phyloP scores from a whole-genome alignment of 202 grass and related monocot genomes.

The Zizania palustris region DNA sequence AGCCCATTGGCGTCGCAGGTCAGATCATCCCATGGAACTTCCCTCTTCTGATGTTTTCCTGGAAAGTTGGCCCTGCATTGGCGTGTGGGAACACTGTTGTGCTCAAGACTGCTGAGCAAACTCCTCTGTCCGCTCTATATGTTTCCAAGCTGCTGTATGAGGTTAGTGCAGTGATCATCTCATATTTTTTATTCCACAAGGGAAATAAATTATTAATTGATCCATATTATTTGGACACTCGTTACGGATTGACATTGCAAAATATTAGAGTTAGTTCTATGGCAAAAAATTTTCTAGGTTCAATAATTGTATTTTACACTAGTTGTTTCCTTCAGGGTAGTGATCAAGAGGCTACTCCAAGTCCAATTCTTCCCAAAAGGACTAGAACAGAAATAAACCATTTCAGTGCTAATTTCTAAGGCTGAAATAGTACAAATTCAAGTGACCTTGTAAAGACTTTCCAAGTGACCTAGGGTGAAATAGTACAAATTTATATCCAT shows the following conservation, averaged over 20 bases:
- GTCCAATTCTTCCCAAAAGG: background rate
- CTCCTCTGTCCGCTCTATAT: slow-evolving; percentile 84
- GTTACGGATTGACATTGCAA: background rate
- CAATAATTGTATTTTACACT: background rate
- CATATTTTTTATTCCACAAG: background rate
- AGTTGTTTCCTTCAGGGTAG: background rate
- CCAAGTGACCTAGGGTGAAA: background rate
- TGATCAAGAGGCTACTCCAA: background rate
- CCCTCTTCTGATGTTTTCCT: slow-evolving; percentile 85
- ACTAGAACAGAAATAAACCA: background rate
- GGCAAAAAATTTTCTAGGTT: too few relatives aligned
- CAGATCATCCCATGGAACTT: slow-evolving; percentile 99
- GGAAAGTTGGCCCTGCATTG: slow-evolving; percentile 97
- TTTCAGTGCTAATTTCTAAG: background rate
- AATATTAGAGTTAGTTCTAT: background rate
- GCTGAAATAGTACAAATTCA: too few relatives aligned
- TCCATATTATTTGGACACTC: background rate
- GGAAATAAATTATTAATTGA: background rate
- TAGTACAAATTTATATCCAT: slow-evolving; percentile 15
- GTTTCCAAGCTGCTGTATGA: slow-evolving; percentile 73
- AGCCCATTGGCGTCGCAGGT: slow-evolving; percentile 81
- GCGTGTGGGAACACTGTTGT: slow-evolving; percentile 87
- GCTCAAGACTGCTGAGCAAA: slow-evolving; percentile 94
- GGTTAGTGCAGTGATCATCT: slow-evolving; percentile 44
- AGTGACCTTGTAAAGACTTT: background rate